phyloP scores from a whole-genome alignment of 192 early-diverging fungal genomes.

The Mycoemilia scoparia region DNA sequence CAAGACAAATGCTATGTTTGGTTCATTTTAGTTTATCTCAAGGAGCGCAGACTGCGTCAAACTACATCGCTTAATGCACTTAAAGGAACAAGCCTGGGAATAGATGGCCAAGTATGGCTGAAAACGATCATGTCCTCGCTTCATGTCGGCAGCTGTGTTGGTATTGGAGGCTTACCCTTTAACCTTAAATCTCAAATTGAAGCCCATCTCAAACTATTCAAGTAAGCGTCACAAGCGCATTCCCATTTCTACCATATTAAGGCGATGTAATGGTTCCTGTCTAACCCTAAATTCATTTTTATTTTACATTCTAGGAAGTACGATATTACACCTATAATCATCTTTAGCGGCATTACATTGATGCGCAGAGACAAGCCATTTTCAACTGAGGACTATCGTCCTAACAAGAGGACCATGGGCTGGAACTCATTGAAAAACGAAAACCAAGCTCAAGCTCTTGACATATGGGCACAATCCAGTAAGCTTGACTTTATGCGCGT shows the following conservation, averaged over 20 bases:
- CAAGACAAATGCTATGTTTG: neutral
- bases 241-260: neutral
- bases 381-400: slow-evolving; percentile 41
- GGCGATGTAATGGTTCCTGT: no score
- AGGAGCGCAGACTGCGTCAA: slow-evolving; percentile 40
- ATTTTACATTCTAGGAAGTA: slow-evolving; percentile 10
- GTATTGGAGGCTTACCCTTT: slow-evolving; percentile 48
- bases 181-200: slow-evolving; percentile 38
- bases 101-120: slow-evolving; percentile 68
- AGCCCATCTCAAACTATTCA: slow-evolving; percentile 42
- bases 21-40: slow-evolving; percentile 9
- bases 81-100: slow-evolving; percentile 49
- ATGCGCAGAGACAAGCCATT: slow-evolving; percentile 51
- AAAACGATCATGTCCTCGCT: slow-evolving; percentile 35
- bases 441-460: slow-evolving; percentile 36
- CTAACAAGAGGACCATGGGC: slow-evolving; percentile 35
- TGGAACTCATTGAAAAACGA: slow-evolving; percentile 52
- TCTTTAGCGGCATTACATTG: slow-evolving; percentile 53
- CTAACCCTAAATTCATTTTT: slow-evolving; percentile 3
- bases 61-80: slow-evolving; percentile 35
- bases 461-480: no score
- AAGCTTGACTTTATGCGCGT: no score
- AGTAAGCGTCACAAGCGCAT: slow-evolving; percentile 14
- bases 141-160: slow-evolving; percentile 39
- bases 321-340: slow-evolving; percentile 56